A percentile compares a stretch with the other conserved stretches of the same genome.
Evolutionary conservation across 2,329 filamentous ascomycete species (phyloP).

Genomic region (Hymenoscyphus albidus): DNA sequence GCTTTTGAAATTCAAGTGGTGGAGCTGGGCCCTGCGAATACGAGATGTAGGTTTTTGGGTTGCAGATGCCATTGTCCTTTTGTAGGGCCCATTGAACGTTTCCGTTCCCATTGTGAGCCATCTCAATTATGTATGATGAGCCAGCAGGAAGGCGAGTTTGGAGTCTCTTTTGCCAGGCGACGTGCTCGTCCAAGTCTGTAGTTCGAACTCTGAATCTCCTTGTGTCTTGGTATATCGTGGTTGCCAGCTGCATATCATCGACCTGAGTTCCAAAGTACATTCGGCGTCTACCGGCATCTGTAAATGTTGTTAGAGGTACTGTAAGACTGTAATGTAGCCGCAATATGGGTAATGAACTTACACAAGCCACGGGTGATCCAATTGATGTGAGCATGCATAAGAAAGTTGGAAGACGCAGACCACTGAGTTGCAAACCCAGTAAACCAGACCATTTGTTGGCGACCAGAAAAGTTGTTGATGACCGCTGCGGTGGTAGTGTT

Average conservation of each 20-base stretch:
- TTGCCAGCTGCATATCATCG: constrained; percentile 55
- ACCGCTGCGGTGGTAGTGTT: constrained; percentile 48
- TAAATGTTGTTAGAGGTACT: not conserved
- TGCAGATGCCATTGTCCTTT: not conserved
- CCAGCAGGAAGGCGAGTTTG: constrained; percentile 45
- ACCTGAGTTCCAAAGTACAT: constrained; percentile 6
- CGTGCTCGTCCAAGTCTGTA: constrained; percentile 43
- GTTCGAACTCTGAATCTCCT: constrained; percentile 44
- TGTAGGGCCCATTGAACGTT: constrained; percentile 29
- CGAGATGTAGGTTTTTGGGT: not conserved
- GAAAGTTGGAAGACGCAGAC: constrained; percentile 32
- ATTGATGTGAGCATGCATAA: constrained; percentile 22
- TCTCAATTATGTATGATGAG: constrained; percentile 48
- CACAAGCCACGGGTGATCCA: constrained; percentile 20
- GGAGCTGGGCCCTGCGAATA: not conserved
- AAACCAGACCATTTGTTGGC: constrained; percentile 57
- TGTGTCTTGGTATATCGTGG: constrained; percentile 41
- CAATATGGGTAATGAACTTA: not conserved
- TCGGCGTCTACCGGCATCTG: constrained; percentile 2
- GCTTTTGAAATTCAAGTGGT: constrained; percentile 41
- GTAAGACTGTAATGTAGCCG: not conserved
- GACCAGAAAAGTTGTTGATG: constrained; percentile 53
- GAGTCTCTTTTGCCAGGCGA: constrained; percentile 40
- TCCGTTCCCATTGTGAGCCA: constrained; percentile 51
- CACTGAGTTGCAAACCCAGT: constrained; percentile 44